Evolutionary conservation across 495 filamentous ascomycete species (phyloP).

Genomic region (Hypoxylon fragiforme): DNA sequence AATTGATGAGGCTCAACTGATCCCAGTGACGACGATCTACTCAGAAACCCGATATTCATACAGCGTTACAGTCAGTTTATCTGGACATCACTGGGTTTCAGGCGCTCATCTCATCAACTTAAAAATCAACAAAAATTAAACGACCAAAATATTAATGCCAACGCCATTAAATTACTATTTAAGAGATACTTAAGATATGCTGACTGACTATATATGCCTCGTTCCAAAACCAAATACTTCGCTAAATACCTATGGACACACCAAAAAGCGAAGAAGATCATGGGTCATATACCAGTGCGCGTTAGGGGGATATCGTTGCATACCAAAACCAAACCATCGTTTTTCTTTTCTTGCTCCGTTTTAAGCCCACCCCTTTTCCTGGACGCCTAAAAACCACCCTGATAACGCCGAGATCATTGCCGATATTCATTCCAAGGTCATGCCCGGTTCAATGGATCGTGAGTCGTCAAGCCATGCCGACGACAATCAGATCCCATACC

Average conservation of each 20-base stretch:
- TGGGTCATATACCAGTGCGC: constrained; percentile 5
- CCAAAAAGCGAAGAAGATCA: constrained; percentile 7
- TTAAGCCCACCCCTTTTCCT: background rate
- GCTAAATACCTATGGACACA: constrained; percentile 11
- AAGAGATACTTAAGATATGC: constrained; percentile 8
- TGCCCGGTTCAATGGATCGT: background rate
- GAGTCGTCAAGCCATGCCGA: constrained; percentile 7
- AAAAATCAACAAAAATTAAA: too few relatives aligned
- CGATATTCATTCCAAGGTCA: constrained; percentile 1
- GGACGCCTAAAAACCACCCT: constrained; percentile 12
- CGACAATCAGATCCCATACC: background rate
- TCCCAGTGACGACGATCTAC: too few relatives aligned
- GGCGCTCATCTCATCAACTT: too few relatives aligned
- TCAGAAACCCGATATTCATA: too few relatives aligned
- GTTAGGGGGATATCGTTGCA: constrained; percentile 22
- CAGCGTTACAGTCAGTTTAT: too few relatives aligned
- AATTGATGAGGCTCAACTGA: too few relatives aligned
- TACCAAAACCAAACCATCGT: constrained; percentile 16
- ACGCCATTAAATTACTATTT: constrained; percentile 25
- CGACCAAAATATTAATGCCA: too few relatives aligned
- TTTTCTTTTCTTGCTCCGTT: constrained; percentile 5
- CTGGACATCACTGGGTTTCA: too few relatives aligned
- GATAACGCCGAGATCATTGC: constrained; percentile 7
- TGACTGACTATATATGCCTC: background rate
- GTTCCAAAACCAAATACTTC: constrained; percentile 6